Conservation (phyloP, 352 stramenopile species). For the Aphanomyces euteiches region DNA sequence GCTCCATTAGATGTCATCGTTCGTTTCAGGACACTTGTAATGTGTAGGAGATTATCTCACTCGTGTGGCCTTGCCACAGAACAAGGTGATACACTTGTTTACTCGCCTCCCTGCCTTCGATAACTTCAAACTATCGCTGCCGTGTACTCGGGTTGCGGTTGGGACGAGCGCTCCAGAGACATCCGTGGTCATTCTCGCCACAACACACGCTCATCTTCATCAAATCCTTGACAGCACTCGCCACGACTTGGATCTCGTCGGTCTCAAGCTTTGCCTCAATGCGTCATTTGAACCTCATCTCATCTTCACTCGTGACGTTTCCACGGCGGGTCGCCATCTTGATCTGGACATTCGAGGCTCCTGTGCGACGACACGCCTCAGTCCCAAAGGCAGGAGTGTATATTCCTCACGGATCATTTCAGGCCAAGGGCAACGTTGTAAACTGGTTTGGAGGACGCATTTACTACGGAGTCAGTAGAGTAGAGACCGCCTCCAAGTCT, state of each 20-base stretch:
- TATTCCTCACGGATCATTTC: slow-evolving; percentile 10
- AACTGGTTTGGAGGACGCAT: slow-evolving; percentile 28
- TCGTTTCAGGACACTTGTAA: neutral
- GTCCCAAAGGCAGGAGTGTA: neutral
- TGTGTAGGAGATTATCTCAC: neutral
- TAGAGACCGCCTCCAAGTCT: too few species aligned
- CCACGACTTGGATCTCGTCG: slow-evolving; percentile 6
- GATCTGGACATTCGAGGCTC: slow-evolving; percentile 7
- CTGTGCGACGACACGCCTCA: neutral
- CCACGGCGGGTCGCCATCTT: neutral
- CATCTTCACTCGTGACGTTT: neutral
- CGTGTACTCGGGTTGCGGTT: too few species aligned
- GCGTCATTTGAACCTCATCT: slow-evolving; percentile 16
- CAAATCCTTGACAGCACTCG: neutral
- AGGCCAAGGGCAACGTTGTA: slow-evolving; percentile 16
- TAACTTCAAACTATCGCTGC: neutral
- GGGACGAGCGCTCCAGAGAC: neutral
- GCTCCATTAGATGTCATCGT: neutral
- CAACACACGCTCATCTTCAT: neutral
- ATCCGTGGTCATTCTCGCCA: slow-evolving; percentile 10
- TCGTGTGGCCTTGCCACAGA: neutral
- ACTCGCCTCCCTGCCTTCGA: slow-evolving; percentile 22
- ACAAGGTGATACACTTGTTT: slow-evolving; percentile 21
- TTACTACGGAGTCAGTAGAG: neutral
- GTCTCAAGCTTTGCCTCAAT: slow-evolving; percentile 16